phyloP scores from a whole-genome alignment of 345 rosid species.

The Gossypium raimondii region DNA sequence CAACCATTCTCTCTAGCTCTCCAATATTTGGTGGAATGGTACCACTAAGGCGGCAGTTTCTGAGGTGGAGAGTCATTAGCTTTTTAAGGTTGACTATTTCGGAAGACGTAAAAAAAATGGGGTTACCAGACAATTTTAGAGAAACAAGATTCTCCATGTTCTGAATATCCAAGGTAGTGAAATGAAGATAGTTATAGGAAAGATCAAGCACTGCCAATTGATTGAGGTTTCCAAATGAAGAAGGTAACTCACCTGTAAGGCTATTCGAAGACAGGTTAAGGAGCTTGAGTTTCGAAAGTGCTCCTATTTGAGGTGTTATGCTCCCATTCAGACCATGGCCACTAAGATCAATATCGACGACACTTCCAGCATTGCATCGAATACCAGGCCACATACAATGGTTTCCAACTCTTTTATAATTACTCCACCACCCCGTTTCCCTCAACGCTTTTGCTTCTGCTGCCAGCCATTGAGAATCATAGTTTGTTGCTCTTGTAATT shows the following conservation, averaged over 20 bases:
- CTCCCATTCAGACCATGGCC: too few species aligned
- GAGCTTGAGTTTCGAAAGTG: not conserved
- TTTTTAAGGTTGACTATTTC: not conserved
- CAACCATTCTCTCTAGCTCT: too few species aligned
- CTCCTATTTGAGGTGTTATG: not conserved
- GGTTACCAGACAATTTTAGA: too few species aligned
- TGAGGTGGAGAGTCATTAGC: too few species aligned
- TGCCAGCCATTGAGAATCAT: not conserved
- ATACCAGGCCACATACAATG: constrained; percentile 20
- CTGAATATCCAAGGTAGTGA: not conserved
- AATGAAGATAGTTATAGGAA: not conserved
- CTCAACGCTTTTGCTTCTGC: not conserved
- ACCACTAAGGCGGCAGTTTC: not conserved
- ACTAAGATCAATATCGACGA: not conserved
- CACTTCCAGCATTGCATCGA: constrained; percentile 12
- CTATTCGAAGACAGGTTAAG: not conserved
- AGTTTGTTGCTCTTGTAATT: not conserved
- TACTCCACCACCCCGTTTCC: not conserved
- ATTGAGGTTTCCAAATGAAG: not conserved
- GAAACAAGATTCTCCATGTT: not conserved
- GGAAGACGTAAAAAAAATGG: not conserved
- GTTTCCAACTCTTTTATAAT: not conserved
- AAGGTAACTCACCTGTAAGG: constrained; percentile 18
- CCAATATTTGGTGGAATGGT: not conserved
- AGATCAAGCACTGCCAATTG: not conserved